These are phyloP conservation scores for Kwoniella sp. DNA, from an alignment of 768 basidiomycete genomes.

Conservation along the genomic window DNA sequence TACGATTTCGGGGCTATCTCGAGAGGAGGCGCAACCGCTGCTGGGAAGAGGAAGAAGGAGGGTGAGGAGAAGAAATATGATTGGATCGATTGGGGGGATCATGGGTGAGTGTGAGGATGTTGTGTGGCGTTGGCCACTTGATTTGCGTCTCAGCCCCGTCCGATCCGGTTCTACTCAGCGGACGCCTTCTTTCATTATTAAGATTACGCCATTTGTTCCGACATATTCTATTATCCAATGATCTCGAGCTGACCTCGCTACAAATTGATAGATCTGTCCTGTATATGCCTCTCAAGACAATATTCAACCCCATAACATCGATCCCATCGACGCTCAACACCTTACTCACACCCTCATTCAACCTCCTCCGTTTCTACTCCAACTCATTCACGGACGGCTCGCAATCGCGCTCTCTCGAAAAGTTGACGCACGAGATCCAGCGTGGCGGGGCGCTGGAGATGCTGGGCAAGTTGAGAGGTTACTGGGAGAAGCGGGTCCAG, in stretches of 20 bases:
- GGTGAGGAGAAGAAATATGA: slow-evolving; percentile 21
- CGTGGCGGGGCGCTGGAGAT: slow-evolving; percentile 30
- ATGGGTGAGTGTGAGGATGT: slow-evolving; percentile 36
- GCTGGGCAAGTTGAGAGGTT: slow-evolving; percentile 29
- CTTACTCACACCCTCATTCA: slow-evolving; percentile 29
- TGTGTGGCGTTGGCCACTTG: background rate
- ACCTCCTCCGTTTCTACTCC: slow-evolving; percentile 31
- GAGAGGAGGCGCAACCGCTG: slow-evolving; percentile 13
- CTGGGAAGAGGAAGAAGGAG: slow-evolving; percentile 15
- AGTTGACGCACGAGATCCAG: slow-evolving; percentile 22
- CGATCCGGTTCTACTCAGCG: no score
- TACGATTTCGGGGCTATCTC: slow-evolving; percentile 41
- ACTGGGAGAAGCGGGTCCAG: slow-evolving; percentile 24
- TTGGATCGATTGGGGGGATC: slow-evolving; percentile 43
- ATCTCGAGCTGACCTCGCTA: background rate
- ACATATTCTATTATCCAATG: background rate
- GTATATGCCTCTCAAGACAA: slow-evolving; percentile 39
- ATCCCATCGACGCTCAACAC: slow-evolving; percentile 28
- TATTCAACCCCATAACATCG: slow-evolving; percentile 40
- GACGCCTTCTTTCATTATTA: no score
- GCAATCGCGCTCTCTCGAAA: slow-evolving; percentile 26
- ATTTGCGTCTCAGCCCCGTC: no score
- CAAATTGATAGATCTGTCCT: slow-evolving; percentile 29
- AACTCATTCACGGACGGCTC: slow-evolving; percentile 39
- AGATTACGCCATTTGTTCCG: background rate